Percentiles rank a stretch among this genome's conserved stretches.
phyloP scores from a whole-genome alignment of 345 rosid species.

The Eucalyptus pauciflora region DNA sequence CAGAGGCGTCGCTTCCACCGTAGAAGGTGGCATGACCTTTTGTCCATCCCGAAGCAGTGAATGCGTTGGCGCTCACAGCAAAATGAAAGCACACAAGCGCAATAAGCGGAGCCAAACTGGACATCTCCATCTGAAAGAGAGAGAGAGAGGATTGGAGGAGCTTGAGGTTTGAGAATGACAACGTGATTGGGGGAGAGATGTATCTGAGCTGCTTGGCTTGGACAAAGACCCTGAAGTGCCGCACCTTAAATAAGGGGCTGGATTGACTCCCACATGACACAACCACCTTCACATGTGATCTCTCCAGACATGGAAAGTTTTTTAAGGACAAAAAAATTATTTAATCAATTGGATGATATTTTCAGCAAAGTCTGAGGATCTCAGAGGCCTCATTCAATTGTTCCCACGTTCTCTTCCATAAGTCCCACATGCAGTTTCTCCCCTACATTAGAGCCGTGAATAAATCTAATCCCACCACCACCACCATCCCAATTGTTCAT shows the following conservation, averaged over 20 bases:
- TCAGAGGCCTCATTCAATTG: conserved; percentile 21
- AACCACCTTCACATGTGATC: conserved; percentile 23
- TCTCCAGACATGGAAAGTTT: neutral
- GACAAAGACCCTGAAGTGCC: neutral
- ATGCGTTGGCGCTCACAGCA: conserved; percentile 14
- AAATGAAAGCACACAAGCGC: conserved; percentile 12
- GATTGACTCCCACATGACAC: neutral
- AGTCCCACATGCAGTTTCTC: conserved; percentile 27
- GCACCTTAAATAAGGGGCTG: neutral
- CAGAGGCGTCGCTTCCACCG: conserved; percentile 79
- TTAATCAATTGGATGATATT: neutral
- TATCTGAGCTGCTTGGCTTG: neutral
- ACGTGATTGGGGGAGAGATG: neutral
- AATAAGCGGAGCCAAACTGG: conserved; percentile 6
- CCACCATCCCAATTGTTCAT: neutral
- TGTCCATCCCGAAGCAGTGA: conserved; percentile 43
- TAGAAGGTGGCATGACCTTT: conserved; percentile 75
- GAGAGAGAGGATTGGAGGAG: neutral
- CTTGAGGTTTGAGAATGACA: neutral
- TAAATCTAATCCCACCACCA: neutral
- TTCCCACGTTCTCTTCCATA: conserved; percentile 41
- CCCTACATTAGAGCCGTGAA: conserved; percentile 26
- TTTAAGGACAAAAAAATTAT: neutral
- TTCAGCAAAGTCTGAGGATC: conserved; percentile 1
- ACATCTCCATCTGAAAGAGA: conserved; percentile 13